A percentile compares a stretch with the other conserved stretches of the same genome.
Conservation (phyloP, 75 land plant genomes). For the Adiantum capillusveneris region DNA sequence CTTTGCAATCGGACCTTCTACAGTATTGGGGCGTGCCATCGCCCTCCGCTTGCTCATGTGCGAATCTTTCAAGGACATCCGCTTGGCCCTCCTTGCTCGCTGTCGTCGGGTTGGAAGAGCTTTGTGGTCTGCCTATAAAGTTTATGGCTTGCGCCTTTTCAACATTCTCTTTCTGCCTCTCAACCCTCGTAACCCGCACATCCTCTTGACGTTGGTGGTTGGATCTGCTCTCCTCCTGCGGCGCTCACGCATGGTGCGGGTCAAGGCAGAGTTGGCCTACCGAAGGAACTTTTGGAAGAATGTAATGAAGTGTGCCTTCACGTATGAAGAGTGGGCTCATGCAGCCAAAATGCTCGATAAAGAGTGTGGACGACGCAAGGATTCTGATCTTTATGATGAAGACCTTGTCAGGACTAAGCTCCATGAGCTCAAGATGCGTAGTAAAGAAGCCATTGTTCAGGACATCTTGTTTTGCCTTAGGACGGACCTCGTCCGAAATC, state of each 20-base stretch:
- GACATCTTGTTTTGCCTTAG: slow-evolving; percentile 92
- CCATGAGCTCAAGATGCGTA: slow-evolving; percentile 70
- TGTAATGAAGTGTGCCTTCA: slow-evolving; percentile 78
- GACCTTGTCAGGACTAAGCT: slow-evolving; percentile 87
- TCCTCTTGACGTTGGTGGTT: slow-evolving; percentile 50
- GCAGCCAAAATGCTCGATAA: slow-evolving; percentile 92
- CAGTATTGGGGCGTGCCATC: slow-evolving; percentile 64
- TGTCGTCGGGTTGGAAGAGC: slow-evolving; percentile 1
- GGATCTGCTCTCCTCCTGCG: slow-evolving; percentile 47
- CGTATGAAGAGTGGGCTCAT: slow-evolving; percentile 97
- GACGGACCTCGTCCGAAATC: slow-evolving; percentile 79
- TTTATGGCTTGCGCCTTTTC: slow-evolving; percentile 12
- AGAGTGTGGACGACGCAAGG: slow-evolving; percentile 42
- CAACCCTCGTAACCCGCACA: slow-evolving; percentile 73
- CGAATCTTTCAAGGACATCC: slow-evolving; percentile 37
- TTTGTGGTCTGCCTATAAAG: background rate
- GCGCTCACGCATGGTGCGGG: slow-evolving; percentile 50
- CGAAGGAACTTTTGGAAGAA: slow-evolving; percentile 88
- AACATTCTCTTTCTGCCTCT: slow-evolving; percentile 44
- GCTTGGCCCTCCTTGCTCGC: slow-evolving; percentile 17
- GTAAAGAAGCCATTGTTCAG: slow-evolving; percentile 68
- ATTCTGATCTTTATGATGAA: slow-evolving; percentile 82
- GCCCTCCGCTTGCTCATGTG: slow-evolving; percentile 74
- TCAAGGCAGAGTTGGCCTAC: slow-evolving; percentile 70
- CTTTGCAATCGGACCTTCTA: slow-evolving; percentile 73